phyloP scores from a whole-genome alignment of 805 yeast species.

The Candida wancherniae region DNA sequence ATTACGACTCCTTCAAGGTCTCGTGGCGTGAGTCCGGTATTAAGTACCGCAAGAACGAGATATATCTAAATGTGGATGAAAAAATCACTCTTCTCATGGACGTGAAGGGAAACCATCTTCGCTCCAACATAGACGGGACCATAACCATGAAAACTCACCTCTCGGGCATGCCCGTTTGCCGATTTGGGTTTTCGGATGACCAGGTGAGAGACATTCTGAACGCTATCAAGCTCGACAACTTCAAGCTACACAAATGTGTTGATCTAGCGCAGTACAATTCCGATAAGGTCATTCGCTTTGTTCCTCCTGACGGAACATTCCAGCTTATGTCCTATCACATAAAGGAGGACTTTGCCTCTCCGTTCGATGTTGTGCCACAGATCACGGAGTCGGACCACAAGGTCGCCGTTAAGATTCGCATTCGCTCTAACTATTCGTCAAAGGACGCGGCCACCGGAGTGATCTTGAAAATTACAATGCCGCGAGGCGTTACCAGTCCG shows the following conservation, averaged over 20 bases:
- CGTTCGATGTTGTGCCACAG: slow-evolving; percentile 62
- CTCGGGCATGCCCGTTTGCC: slow-evolving; percentile 79
- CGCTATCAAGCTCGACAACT: slow-evolving; percentile 61
- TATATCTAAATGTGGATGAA: slow-evolving; percentile 71
- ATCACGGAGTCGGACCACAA: slow-evolving; percentile 42
- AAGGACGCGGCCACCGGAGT: slow-evolving; percentile 63
- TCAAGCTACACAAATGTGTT: slow-evolving; percentile 85
- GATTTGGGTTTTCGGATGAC: slow-evolving; percentile 70
- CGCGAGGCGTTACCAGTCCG: slow-evolving; percentile 33
- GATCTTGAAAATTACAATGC: slow-evolving; percentile 61
- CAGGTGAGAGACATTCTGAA: slow-evolving; percentile 18
- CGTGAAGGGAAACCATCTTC: slow-evolving; percentile 56
- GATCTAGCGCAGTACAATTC: slow-evolving; percentile 63
- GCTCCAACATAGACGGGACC: slow-evolving; percentile 72
- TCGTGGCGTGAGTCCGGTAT: slow-evolving; percentile 73
- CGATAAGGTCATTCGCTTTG: slow-evolving; percentile 60
- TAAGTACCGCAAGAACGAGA: slow-evolving; percentile 77
- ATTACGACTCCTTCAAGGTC: slow-evolving; percentile 20
- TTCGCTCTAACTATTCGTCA: slow-evolving; percentile 57
- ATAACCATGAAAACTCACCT: slow-evolving; percentile 67
- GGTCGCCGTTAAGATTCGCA: slow-evolving; percentile 53
- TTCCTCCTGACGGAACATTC: slow-evolving; percentile 86
- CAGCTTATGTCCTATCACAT: slow-evolving; percentile 70
- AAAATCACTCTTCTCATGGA: slow-evolving; percentile 66
- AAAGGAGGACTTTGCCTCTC: slow-evolving; percentile 52